A percentile compares a stretch with the other conserved stretches of the same genome.
Conservation (phyloP, 1,139 yeast genomes). For the Zygoascus sp. region DNA sequence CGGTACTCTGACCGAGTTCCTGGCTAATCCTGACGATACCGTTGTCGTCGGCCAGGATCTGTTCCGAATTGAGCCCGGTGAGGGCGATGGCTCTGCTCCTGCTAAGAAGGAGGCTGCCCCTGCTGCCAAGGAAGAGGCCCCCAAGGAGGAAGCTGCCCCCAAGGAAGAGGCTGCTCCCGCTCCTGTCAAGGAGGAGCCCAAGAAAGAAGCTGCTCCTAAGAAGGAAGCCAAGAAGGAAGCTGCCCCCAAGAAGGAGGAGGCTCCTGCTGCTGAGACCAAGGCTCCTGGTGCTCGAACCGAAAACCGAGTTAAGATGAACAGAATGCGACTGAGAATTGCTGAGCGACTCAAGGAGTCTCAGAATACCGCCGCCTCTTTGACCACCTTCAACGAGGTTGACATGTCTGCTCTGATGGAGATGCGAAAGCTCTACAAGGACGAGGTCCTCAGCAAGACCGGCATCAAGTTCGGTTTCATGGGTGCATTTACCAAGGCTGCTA, state of each 20-base stretch:
- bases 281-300: constrained; percentile 70
- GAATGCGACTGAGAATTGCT: constrained; percentile 99
- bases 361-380: constrained; percentile 96
- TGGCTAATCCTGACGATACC: constrained; percentile 84
- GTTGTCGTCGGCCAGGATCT: constrained; percentile 96
- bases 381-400: constrained; percentile 97
- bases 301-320: constrained; percentile 95
- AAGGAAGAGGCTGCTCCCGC: constrained; percentile 27
- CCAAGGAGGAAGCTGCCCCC: constrained; percentile 31
- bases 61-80: constrained; percentile 87
- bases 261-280: constrained; percentile 26
- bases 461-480: constrained; percentile 99
- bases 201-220: constrained; percentile 32
- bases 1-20: constrained; percentile 82
- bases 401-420: constrained; percentile 89
- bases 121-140: constrained; percentile 20
- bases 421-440: constrained; percentile 97
- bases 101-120: constrained; percentile 30
- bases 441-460: constrained; percentile 89
- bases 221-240: constrained; percentile 29
- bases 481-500: constrained; percentile 90
- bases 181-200: constrained; percentile 33
- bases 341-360: constrained; percentile 99
- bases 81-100: constrained; percentile 48
- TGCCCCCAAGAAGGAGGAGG: constrained; percentile 25